Evolutionary conservation across 371 early-diverging fungal genomes (phyloP).

Genomic region (Actinomortierella ambigua): DNA sequence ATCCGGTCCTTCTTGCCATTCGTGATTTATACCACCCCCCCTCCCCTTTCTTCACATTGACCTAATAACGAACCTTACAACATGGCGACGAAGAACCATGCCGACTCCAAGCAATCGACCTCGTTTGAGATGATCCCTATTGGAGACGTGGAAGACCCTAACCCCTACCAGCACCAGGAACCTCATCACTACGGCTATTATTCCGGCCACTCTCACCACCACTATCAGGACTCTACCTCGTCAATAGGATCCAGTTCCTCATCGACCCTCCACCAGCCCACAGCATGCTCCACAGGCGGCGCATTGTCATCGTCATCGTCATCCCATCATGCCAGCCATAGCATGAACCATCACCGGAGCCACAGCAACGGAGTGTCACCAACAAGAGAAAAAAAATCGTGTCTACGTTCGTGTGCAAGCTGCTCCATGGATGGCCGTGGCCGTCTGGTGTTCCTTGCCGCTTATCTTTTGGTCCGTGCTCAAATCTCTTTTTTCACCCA

Average conservation of each 20-base stretch:
- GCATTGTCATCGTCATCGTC: background rate
- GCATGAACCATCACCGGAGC: too few relatives aligned
- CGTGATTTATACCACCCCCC: too few relatives aligned
- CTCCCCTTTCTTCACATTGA: too few relatives aligned
- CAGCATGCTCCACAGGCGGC: background rate
- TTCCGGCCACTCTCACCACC: background rate
- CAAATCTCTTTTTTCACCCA: too few relatives aligned
- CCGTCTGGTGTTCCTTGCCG: constrained; percentile 22
- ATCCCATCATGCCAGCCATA: too few relatives aligned
- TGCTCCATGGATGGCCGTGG: background rate
- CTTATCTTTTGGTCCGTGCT: constrained; percentile 25
- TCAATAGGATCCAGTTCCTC: background rate
- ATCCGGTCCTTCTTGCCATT: background rate
- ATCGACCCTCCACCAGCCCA: background rate
- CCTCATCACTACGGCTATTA: background rate
- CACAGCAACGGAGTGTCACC: too few relatives aligned
- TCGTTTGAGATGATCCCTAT: constrained; percentile 37
- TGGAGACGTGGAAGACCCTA: constrained; percentile 7
- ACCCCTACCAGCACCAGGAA: background rate
- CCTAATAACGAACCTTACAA: background rate
- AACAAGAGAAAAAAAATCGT: too few relatives aligned
- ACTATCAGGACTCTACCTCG: background rate
- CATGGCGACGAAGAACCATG: constrained; percentile 2
- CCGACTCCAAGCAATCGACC: constrained; percentile 19
- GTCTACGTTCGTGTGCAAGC: too few relatives aligned